A percentile compares a stretch with the other conserved stretches of the same genome.
phyloP scores from a whole-genome alignment of 1,284 basidiomycete species.

The Ganoderma boninense region DNA sequence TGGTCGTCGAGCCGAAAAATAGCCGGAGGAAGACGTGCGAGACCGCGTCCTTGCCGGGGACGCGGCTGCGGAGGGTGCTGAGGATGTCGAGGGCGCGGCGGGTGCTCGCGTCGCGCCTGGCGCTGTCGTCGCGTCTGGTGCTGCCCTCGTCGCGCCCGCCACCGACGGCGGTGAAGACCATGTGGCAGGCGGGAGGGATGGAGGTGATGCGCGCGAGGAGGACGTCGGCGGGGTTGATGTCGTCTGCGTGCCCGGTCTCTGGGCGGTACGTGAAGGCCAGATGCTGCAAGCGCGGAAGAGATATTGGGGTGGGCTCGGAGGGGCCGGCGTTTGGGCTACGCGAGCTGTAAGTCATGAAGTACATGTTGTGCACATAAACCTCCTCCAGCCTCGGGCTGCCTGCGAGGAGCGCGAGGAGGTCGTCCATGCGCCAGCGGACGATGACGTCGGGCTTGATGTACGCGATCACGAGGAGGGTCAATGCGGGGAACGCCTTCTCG shows the following conservation, averaged over 20 bases:
- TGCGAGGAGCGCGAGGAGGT: slow-evolving; percentile 1
- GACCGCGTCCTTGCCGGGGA: not conserved
- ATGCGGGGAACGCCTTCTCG: not conserved
- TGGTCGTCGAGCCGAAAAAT: too few relatives aligned
- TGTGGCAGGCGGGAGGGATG: slow-evolving; percentile 6
- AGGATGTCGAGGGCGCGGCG: not conserved
- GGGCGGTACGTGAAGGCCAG: not conserved
- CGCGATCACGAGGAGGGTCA: not conserved
- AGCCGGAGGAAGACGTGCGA: not conserved
- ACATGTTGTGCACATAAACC: not conserved
- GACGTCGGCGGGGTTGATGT: too few relatives aligned
- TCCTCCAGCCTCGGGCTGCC: slow-evolving; percentile 9
- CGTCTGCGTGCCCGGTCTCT: too few relatives aligned
- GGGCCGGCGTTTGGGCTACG: too few relatives aligned
- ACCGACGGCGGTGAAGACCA: not conserved
- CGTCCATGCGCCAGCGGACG: not conserved
- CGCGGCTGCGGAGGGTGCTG: not conserved
- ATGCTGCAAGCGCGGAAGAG: slow-evolving; percentile 3
- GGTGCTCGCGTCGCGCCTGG: too few relatives aligned
- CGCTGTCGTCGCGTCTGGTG: too few relatives aligned
- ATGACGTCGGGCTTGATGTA: not conserved
- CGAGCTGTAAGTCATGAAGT: too few relatives aligned
- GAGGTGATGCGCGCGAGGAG: too few relatives aligned
- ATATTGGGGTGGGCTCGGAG: not conserved
- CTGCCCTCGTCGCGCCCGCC: too few relatives aligned